Conservation (phyloP, 495 filamentous ascomycete species). For the Parachaetomium inaequale region DNA sequence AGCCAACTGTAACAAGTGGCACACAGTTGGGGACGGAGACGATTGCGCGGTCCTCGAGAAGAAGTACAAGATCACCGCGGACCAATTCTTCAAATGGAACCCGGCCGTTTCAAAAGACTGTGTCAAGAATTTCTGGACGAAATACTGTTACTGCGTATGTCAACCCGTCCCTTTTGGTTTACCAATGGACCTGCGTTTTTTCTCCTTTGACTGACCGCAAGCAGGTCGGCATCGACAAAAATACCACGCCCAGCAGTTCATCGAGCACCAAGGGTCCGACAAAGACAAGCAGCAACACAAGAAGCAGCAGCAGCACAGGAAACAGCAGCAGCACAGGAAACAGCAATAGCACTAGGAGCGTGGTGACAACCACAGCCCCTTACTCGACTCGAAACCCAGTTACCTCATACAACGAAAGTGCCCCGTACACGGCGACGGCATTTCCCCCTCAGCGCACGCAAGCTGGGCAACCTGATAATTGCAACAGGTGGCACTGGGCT, state of each 20-base stretch:
- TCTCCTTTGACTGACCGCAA: neutral
- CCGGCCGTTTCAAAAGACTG: constrained; percentile 23
- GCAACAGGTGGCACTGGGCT: constrained; percentile 21
- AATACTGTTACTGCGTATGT: constrained; percentile 27
- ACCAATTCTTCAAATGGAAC: constrained; percentile 24
- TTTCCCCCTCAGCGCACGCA: constrained; percentile 20
- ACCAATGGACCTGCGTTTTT: neutral
- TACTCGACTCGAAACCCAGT: constrained; percentile 17
- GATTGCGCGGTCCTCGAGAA: constrained; percentile 11
- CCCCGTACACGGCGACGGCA: neutral
- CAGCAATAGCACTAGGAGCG: neutral
- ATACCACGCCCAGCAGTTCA: neutral
- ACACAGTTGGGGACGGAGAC: constrained; percentile 10
- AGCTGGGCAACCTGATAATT: constrained; percentile 24
- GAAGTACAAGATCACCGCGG: constrained; percentile 13
- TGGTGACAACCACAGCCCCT: neutral
- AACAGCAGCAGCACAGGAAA: no score
- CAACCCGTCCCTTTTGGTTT: neutral
- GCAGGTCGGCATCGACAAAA: neutral
- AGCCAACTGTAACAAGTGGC: constrained; percentile 20
- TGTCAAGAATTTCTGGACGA: constrained; percentile 12
- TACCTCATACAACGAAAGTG: constrained; percentile 9
- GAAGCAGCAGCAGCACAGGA: neutral
- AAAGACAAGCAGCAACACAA: neutral
- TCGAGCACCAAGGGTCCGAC: neutral